Conservation (phyloP, 2,329 filamentous ascomycete genomes). For the Dryadomyces quercus-mongolicae region DNA sequence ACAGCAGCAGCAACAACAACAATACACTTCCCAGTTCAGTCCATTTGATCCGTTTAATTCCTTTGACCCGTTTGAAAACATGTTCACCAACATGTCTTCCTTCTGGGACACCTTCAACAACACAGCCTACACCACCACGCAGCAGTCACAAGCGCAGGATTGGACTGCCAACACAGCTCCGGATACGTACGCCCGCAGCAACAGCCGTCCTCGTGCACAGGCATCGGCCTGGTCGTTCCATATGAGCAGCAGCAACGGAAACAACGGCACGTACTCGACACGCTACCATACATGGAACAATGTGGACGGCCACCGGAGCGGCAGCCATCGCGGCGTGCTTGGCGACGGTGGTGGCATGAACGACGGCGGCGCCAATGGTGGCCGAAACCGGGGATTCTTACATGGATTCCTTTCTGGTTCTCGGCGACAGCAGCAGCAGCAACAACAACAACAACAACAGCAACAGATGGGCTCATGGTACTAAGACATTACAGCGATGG, state of each 20-base stretch:
- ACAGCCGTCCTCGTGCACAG: background rate
- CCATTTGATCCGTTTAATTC: background rate
- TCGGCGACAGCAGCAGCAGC: background rate
- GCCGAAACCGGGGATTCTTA: too few species aligned
- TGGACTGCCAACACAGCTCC: background rate
- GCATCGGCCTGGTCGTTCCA: conserved; percentile 28
- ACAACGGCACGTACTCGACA: conserved; percentile 4
- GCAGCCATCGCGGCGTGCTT: background rate
- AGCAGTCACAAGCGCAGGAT: too few species aligned
- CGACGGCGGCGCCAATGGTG: too few species aligned
- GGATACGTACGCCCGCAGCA: background rate
- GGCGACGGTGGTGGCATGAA: background rate
- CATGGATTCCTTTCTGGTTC: too few species aligned
- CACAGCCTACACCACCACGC: background rate
- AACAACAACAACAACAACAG: background rate
- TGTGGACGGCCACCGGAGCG: conserved; percentile 7
- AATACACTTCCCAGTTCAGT: background rate
- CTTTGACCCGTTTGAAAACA: background rate
- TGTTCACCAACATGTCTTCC: background rate
- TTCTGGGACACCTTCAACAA: background rate
- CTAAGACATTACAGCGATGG: background rate
- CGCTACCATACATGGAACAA: conserved; percentile 8
- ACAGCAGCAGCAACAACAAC: background rate
- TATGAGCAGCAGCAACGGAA: conserved; percentile 38
- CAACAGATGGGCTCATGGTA: background rate